Evolutionary conservation across 1,139 yeast genomes (phyloP).

Genomic region (Debaryomyces coudertii): DNA sequence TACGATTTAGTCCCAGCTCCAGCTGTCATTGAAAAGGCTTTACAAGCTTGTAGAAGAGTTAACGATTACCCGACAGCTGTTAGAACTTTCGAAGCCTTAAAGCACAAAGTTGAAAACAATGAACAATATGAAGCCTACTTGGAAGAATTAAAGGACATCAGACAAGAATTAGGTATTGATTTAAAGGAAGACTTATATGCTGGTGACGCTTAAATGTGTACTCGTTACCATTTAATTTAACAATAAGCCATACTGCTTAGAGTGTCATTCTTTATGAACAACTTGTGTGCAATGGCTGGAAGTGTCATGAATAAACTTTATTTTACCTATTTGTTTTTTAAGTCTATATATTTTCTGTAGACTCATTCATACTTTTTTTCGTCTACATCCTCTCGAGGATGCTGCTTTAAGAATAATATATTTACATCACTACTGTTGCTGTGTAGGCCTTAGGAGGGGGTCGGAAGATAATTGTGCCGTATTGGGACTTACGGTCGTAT

Average conservation of each 20-base stretch:
- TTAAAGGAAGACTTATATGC: constrained; percentile 85
- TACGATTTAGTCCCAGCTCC: constrained; percentile 99
- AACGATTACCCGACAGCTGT: constrained; percentile 98
- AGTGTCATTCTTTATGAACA: background rate
- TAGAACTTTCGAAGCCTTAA: constrained; percentile 93
- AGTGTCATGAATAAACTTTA: constrained; percentile 6
- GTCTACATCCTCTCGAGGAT: background rate
- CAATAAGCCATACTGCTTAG: background rate
- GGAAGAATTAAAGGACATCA: constrained; percentile 88
- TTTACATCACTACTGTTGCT: constrained; percentile 2
- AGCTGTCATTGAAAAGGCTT: constrained; percentile 90
- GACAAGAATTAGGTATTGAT: constrained; percentile 92
- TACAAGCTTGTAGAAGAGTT: constrained; percentile 98
- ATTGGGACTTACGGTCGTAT: no score
- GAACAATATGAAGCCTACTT: constrained; percentile 94
- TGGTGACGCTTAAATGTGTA: constrained; percentile 25
- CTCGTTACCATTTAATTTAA: background rate
- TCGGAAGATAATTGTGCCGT: background rate
- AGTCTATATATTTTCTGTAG: constrained; percentile 5
- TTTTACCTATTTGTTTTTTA: background rate
- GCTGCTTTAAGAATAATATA: constrained; percentile 7
- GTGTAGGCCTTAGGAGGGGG: background rate
- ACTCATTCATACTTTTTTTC: constrained; percentile 8
- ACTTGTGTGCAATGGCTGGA: background rate
- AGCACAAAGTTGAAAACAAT: constrained; percentile 92